Evolutionary conservation across 2,329 filamentous ascomycete species (phyloP).

Genomic region (Pestalotiopsis fici): DNA sequence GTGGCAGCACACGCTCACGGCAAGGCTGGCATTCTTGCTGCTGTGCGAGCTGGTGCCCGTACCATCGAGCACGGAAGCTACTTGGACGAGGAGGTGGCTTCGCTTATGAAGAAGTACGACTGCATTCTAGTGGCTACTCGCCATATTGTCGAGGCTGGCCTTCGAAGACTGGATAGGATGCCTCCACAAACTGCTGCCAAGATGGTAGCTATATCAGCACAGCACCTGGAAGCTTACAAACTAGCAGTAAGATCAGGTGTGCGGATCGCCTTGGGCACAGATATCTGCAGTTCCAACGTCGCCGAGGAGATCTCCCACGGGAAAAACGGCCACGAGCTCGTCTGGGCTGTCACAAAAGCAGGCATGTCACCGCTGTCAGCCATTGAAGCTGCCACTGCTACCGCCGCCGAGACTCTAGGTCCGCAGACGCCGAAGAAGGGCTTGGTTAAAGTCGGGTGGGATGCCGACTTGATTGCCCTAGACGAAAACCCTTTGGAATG

Average conservation of each 20-base stretch:
- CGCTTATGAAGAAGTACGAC: slow-evolving; percentile 44
- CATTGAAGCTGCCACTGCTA: slow-evolving; percentile 52
- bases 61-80: slow-evolving; percentile 52
- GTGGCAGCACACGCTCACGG: slow-evolving; percentile 47
- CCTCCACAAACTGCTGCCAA: slow-evolving; percentile 35
- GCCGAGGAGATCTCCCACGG: slow-evolving; percentile 34
- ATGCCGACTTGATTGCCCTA: slow-evolving; percentile 50
- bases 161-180: slow-evolving; percentile 32
- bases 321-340: slow-evolving; percentile 45
- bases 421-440: slow-evolving; percentile 43
- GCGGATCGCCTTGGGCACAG: slow-evolving; percentile 49
- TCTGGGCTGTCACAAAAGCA: slow-evolving; percentile 43
- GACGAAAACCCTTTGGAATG: slow-evolving; percentile 42
- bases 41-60: slow-evolving; percentile 41
- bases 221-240: slow-evolving; percentile 37
- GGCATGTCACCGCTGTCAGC: slow-evolving; percentile 51
- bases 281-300: slow-evolving; percentile 36
- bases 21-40: slow-evolving; percentile 46
- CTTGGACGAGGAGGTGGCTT: slow-evolving; percentile 43
- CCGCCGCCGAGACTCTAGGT: slow-evolving; percentile 43
- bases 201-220: slow-evolving; percentile 33
- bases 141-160: slow-evolving; percentile 40
- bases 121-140: slow-evolving; percentile 45
- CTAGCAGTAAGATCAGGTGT: slow-evolving; percentile 43
- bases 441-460: slow-evolving; percentile 43